Base-by-base conservation (phyloP, 2,329 filamentous ascomycete species). In the Fusarium subglutinans region DNA sequence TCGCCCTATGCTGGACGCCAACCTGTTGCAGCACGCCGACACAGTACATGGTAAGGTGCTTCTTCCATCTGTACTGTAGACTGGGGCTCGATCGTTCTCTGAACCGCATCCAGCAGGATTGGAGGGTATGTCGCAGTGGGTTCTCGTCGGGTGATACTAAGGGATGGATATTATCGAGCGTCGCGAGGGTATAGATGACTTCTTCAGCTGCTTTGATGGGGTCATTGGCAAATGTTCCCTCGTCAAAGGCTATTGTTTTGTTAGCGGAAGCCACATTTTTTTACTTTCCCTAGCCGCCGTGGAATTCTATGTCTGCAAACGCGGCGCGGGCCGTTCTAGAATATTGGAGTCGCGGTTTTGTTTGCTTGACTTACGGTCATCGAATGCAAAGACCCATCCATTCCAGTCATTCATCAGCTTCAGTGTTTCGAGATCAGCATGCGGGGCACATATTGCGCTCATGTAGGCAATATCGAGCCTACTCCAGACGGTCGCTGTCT, bases 331-430 rank as follows among this genome's bases (percentile, higher is more conserved):
- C 64, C 64, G 64, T 17, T 28, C 22, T 43, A 44, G 56, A 66
- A 43, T 40, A 33, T 50, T 12, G 33, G 26, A 24, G 47, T 33
- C 37, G 18, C 22, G 44, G 57, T 20, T 65, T 7, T 28, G 30
- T 14, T 33, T 54, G 60, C 24, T 48, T 26, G 20, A 69, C 66
- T 69, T 43, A 69, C 65, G 66, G 22, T 69, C 66, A 17, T 69
- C 66, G 44, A 69, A 69, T 6, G 66, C 66, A 56, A 69, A 69
- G 38, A 70, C 66, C 66, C 66, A 69, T 33, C 66, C 66, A 44
- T 69, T 69, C 66, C 66, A 70, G 20, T 69, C 66, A 28, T 69
- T 69, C 66, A 69, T 69, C n/a, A 69, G 51, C 51, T 69, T 69
- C 13, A 69, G 40, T 6, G 66, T 69, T 44, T 69, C 66, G 13